Evolutionary conservation across 1,284 basidiomycete genomes (phyloP).

Genomic region (Rhodotorula sp.): DNA sequence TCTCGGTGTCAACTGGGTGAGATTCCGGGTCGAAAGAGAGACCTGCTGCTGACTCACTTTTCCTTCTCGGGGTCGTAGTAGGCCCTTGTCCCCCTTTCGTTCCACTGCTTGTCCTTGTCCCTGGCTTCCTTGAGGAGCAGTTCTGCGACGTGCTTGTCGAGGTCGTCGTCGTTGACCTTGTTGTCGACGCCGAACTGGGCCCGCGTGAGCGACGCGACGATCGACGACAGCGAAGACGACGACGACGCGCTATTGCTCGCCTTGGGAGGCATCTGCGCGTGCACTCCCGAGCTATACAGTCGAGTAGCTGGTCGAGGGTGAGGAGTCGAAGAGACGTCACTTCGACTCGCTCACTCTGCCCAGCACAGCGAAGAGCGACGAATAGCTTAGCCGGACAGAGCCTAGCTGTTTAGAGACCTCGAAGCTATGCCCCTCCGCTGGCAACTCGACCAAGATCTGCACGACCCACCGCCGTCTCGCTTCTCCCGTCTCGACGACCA

Average conservation of each 20-base stretch:
- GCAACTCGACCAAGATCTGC: neutral
- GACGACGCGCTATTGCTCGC: conserved; percentile 1
- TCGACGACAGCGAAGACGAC: conserved; percentile 63
- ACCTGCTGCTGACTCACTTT: conserved; percentile 7
- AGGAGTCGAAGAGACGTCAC: too few relatives aligned
- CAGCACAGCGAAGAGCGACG: too few relatives aligned
- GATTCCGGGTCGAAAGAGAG: neutral
- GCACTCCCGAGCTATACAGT: too few relatives aligned
- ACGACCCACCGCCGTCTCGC: neutral
- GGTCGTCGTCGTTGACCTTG: conserved; percentile 71
- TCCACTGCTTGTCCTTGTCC: conserved; percentile 68
- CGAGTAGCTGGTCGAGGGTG: too few relatives aligned
- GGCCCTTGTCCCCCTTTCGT: conserved; percentile 48
- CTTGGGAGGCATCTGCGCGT: conserved; percentile 1
- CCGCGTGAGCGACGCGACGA: conserved; percentile 78
- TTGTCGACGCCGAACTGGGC: conserved; percentile 69
- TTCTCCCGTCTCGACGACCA: conserved; percentile 7
- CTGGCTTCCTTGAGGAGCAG: conserved; percentile 86
- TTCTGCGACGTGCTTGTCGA: conserved; percentile 83
- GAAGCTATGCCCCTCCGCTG: neutral
- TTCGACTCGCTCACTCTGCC: too few relatives aligned
- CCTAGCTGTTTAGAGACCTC: neutral
- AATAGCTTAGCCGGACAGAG: too few relatives aligned
- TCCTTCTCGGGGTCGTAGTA: conserved; percentile 45
- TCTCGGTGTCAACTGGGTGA: too few relatives aligned